Evolutionary conservation across 306 rosid genomes (phyloP), one percentile per base, ranked within the genome.

Genomic region (Dryas drummondii): DNA sequence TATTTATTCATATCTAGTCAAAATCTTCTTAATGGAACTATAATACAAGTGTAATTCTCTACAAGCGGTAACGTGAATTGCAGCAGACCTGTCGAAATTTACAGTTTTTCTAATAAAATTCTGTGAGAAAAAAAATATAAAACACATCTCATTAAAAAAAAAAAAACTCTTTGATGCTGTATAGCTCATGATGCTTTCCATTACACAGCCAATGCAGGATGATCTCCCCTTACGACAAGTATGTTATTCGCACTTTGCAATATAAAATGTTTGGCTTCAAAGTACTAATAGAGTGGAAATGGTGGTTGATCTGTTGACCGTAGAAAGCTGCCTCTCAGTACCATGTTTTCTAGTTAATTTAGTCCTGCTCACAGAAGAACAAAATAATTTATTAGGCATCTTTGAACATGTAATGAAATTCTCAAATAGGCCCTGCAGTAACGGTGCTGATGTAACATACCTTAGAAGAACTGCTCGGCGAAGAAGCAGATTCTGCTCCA

Each of bases 401-500:
- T 17, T 55, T 26, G 13, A 55, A 17, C 26, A n/a, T 17, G 49
- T 41, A 16, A 14, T 13, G 17, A 58, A 27, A 14, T 22, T 71
- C 52, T 15, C 32, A 11, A 9, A 16, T 32, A 41, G 64, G 66
- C 15, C 12, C 50, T 19, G 12, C 9, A 14, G 9, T 56, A 8
- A 58, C 3, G 1, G 40, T 4, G 6, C 46, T 12, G 46, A 41
- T 63, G 15, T 13, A 15, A 15, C 27, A 8, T 73, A 88, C 97
- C 98, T 89, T 78, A 26, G 84, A 69, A 68, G 73, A 56, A 68
- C 66, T 83, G 78, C 83, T 73, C n/a, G 87, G 73, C 14, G 92
- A 80, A 65, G 88, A 76, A 73, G 79, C 50, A 13, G 89, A 83
- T 10, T 67, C 78, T 82, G 80, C 76, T 80, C 83, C 82, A 2